Base-by-base conservation (phyloP, 2,329 filamentous ascomycete genomes). In the Alternaria ventricosa region DNA sequence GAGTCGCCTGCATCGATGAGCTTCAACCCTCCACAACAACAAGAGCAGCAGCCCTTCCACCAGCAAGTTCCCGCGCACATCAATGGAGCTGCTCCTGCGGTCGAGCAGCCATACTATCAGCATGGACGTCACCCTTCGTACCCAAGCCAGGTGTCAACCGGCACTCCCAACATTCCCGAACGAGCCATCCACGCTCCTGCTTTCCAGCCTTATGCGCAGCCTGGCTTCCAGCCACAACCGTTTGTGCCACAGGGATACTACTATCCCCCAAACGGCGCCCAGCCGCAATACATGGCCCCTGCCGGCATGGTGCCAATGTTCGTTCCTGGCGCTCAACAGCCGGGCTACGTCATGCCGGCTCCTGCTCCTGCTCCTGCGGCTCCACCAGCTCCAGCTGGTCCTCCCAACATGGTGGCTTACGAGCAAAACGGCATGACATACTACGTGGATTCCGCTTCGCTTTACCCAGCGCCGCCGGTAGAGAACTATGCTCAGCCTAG, bases 401-500 rank as follows among this genome's bases (percentile, higher is more conserved):
- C 87, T 68, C 80, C 82, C 4, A 85, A 84, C 18, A 87, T 87
- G 61, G 86, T 91, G 20, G 93, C 93, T 0, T 94, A 97, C 79
- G 95, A 98, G 82, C 90, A 90, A 67, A 97, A 97, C 71, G 96
- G 96, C 65, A 98, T 96, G 87, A 94, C 97, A 1, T 98, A 97
- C 80, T 99, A 97, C 78, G 94, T 94, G 73, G 92, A 97, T 75
- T 87, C 92, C 8, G 86, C 89, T n/a, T 90, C 94, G 75, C 83
- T 94, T 51, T 78, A 80, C 36, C 57, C 74, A 15, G 67, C 71
- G 2, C 83, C 88, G 25, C 82, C 86, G 1, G 82, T 87, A 27
- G 77, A 79, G 56, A 71, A 67, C 20, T 80, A 79, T 47, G 63
- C 74, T 77, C 84, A 76, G 46, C 69, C 78, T 8, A 80, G 75